Evolutionary conservation across 176 grass and related monocot genomes (phyloP).

Genomic region (Ananas comosus): DNA sequence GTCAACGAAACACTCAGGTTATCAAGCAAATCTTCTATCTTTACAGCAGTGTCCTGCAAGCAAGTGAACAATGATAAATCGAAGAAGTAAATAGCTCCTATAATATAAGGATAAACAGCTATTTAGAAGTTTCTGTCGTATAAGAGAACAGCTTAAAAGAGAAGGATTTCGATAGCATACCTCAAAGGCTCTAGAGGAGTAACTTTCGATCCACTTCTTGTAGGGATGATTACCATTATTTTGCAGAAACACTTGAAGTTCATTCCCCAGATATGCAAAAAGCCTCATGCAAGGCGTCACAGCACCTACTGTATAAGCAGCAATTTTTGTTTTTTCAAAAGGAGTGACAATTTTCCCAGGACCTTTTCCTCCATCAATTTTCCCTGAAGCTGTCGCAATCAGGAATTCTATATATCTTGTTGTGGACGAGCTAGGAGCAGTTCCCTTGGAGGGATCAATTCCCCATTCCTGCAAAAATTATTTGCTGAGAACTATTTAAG

Average conservation of each 20-base stretch:
- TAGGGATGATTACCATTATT: constrained; percentile 59
- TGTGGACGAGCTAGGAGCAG: constrained; percentile 46
- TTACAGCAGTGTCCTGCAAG: constrained; percentile 48
- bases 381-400: constrained; percentile 78
- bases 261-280: constrained; percentile 78
- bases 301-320: constrained; percentile 86
- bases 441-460: constrained; percentile 63
- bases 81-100: neutral
- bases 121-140: neutral
- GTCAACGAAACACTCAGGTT: constrained; percentile 86
- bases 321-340: constrained; percentile 98
- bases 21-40: constrained; percentile 92
- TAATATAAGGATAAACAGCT: too few species aligned
- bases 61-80: neutral
- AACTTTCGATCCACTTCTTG: constrained; percentile 82
- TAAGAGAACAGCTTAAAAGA: neutral
- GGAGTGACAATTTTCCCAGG: constrained; percentile 84
- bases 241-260: constrained; percentile 40
- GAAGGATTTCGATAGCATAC: constrained; percentile 20
- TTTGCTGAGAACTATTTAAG: constrained; percentile 12
- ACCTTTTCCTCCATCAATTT: constrained; percentile 73
- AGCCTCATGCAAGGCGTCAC: constrained; percentile 92
- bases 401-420: constrained; percentile 86
- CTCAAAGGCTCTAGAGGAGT: constrained; percentile 64
- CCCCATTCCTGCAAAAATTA: constrained; percentile 74